Percentiles rank a stretch among this genome's conserved stretches.
Conservation (phyloP, 371 early-diverging fungal genomes). For the Saksenaea vasiformis region DNA sequence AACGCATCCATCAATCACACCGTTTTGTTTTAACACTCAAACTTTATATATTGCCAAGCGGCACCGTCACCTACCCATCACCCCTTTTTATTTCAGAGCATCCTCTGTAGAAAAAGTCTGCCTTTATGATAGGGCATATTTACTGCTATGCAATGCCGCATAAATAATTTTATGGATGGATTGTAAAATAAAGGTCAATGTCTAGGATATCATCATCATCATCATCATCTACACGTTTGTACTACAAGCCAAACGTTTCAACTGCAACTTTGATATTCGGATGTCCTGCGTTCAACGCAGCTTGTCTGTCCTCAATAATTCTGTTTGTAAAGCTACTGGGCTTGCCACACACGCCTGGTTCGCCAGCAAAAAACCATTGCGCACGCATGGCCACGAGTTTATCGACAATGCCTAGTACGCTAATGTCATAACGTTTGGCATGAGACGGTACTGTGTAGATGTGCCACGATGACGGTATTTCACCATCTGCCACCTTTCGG, state of each 20-base stretch:
- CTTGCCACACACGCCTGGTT: slow-evolving; percentile 43
- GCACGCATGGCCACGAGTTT: slow-evolving; percentile 53
- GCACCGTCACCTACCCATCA: too few relatives aligned
- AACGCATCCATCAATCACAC: too few relatives aligned
- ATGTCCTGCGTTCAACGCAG: slow-evolving; percentile 12
- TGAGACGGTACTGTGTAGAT: slow-evolving; percentile 27
- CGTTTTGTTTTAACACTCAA: too few relatives aligned
- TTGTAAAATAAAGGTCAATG: too few relatives aligned
- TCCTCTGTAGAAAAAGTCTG: too few relatives aligned
- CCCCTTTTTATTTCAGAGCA: too few relatives aligned
- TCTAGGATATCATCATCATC: too few relatives aligned
- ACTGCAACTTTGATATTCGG: slow-evolving; percentile 6
- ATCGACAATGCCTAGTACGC: slow-evolving; percentile 49
- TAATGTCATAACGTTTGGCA: slow-evolving; percentile 25
- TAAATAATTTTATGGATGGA: too few relatives aligned
- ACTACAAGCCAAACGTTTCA: slow-evolving; percentile 11
- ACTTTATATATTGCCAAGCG: too few relatives aligned
- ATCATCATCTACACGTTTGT: background rate
- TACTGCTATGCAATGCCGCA: too few relatives aligned
- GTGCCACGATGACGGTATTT: slow-evolving; percentile 69
- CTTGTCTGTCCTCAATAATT: slow-evolving; percentile 22
- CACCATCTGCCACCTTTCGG: slow-evolving; percentile 70
- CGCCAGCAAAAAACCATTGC: slow-evolving; percentile 48
- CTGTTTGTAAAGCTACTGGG: slow-evolving; percentile 44
- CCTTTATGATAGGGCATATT: too few relatives aligned